Percentiles rank a stretch among this genome's conserved stretches.
These are phyloP conservation scores for Darksidea phi DNA, from an alignment of 495 filamentous ascomycete species.

Conservation along the genomic window DNA sequence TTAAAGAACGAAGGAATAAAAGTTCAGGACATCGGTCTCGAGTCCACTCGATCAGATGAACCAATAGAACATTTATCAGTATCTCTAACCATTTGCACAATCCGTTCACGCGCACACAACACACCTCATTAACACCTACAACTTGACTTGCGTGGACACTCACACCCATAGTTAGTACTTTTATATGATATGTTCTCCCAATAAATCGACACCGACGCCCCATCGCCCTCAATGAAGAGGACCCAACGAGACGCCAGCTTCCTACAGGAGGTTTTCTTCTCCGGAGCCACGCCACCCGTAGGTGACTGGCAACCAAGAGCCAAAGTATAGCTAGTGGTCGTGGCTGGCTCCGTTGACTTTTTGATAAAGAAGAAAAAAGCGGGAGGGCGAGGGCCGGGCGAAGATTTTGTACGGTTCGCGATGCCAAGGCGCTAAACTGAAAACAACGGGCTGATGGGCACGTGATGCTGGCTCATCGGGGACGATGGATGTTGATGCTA, in stretches of 20 bases:
- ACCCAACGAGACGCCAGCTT: slow-evolving; percentile 39
- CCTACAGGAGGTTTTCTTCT: slow-evolving; percentile 37
- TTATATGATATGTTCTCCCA: slow-evolving; percentile 32
- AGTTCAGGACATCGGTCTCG: no score
- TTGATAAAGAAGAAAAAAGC: slow-evolving; percentile 31
- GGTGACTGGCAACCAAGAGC: slow-evolving; percentile 40
- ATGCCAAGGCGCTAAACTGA: slow-evolving; percentile 11
- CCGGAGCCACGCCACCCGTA: slow-evolving; percentile 35
- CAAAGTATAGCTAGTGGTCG: slow-evolving; percentile 32
- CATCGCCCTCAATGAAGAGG: slow-evolving; percentile 40
- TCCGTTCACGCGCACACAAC: no score
- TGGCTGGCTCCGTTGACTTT: slow-evolving; percentile 41
- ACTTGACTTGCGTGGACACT: background rate
- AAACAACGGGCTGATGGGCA: no score
- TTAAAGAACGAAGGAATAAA: background rate
- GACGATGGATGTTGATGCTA: no score
- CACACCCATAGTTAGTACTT: background rate
- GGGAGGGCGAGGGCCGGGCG: slow-evolving; percentile 14
- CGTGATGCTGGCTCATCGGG: no score
- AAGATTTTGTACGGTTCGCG: slow-evolving; percentile 25
- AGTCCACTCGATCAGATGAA: no score
- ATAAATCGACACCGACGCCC: slow-evolving; percentile 33
- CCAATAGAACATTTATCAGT: no score
- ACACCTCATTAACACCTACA: background rate
- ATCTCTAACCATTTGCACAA: no score